Evolutionary conservation across 164 flowering plant genomes (phyloP), one percentile per base, ranked within the genome.

Genomic region (Litsea cubeba): DNA sequence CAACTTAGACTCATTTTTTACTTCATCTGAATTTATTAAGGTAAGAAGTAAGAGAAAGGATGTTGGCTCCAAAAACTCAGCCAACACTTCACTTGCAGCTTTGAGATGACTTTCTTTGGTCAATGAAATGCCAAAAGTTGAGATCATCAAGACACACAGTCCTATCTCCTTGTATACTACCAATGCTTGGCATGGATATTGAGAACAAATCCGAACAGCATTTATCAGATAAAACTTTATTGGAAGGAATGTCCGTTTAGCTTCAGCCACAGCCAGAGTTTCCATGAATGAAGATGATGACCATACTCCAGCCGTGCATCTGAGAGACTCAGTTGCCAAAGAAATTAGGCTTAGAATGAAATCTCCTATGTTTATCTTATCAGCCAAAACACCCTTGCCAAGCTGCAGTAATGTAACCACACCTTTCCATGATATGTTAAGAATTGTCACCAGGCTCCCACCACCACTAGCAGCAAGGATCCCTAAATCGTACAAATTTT

Each of bases 391-490:
- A 50, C 86, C 87, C 70, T 86, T 87, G 50, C 85, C 87, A 46
- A 86, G 87, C 83, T 91, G 98, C 84, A 95, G 92, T 82, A 95
- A 80, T 49, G 86, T 79, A 70, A 95, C 91, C 50, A 95, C 95
- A 71, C 98, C 97, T 87, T 95, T 95, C 99, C 98, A 95, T 74
- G 99, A 91, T 70, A 85, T 60, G 81, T 95, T 95, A 22, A 95
- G 95, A 75, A 95, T 78, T 46, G 80, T 79, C 11, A 92, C 97
- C 65, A 92, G 82, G 76, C 79, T 87, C 46, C 97, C 98, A 70
- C 97, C 99, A 83, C 79, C 90, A 82, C 80, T 81, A 66, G 97
- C 97, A 18, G 99, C 94, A 82, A 89, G 66, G 70, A 83, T 81
- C 22, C 98, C 99, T 72, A 93, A 71, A 75, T 92, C 88, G 72